Base-by-base conservation (phyloP, 495 filamentous ascomycete genomes). In the Platismatia glauca region DNA sequence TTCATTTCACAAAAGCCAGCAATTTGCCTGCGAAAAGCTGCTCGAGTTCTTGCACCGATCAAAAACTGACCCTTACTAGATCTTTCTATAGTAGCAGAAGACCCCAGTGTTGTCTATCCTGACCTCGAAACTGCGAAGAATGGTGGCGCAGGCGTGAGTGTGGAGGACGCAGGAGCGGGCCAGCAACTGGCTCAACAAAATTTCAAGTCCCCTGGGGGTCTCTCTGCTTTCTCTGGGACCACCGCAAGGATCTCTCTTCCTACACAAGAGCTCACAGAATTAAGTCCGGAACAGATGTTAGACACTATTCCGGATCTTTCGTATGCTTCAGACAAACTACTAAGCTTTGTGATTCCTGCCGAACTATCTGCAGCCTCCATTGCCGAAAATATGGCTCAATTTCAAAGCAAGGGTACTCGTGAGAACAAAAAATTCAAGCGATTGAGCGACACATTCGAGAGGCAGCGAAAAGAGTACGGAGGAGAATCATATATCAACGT, bases 211-310 rank as follows among this genome's bases (percentile, higher is more conserved):
- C 67, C 70, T 15, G 69, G 68, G n/a, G 69, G 61, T 13, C 48
- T 67, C 16, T 78, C 76, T n/a, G 70, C 67, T 56, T 67, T 76
- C 50, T 78, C 77, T 33, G 75, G 72, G 60, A 79, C 75, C 11
- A 78, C 77, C 11, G 75, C 70, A 9, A 69, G 71, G 31, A 76
- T 73, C 15, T 70, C 73, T 29, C 66, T 72, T 59, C 74, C 75
- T 20, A 61, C 24, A 6, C 68, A 71, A 29, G 73, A 75, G 37
- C 53, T 74, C 31, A 63, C 61, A 56, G 65, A 64, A n/a, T 57
- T 76, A 8, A 70, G 76, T 31, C 16, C 64, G 13, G 67, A 67
- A 20, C 41, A 62, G 29, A 68, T 78, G 41, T 53, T 72, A 9
- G 72, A 76, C 43, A 55, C 59, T 18, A 67, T 78, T 16, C 64